Base-by-base conservation (phyloP, 73 alveolate genomes). In the Symbiodinium pilosum region DNA sequence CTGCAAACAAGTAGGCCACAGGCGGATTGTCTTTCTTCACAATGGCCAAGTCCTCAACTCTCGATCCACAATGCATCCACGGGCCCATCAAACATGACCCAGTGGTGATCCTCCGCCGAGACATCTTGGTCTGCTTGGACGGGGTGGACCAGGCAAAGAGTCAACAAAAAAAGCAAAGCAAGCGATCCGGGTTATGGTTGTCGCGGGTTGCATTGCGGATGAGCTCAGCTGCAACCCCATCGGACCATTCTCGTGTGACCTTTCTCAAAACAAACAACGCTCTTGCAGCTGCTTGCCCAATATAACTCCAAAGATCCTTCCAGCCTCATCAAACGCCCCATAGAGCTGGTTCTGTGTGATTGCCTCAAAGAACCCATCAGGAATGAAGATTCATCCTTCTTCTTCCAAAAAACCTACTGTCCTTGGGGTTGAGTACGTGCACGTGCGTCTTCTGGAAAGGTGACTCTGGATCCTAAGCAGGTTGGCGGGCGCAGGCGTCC, bases 81-180 rank as follows among this genome's bases (percentile, higher is more conserved):
- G 26, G 99, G 99, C 41, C 99, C 99, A 99, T 99, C 99, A 92
- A 99, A 99, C 51, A 99, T 99, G 40, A 99, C 99, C 99, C 99
- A 99, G 88, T 99, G 98, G 28, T 91, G 97, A 77, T 91, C 97
- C 97, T 91, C 38, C 26, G n/a, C 51, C 59, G 14, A 75, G 26
- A 4, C 5, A 16, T n/a, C 51, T n/a, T n/a, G n/a, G n/a, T n/a
- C n/a, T n/a, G n/a, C n/a, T n/a, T n/a, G n/a, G n/a, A n/a, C 42
- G 4, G 43, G 30, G 43, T 4, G 4, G 86, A n/a, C 30, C 21
- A 24, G 7, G 41, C 83, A 68, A 34, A 14, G 41, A 24, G 21
- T 68, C 11, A 69, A 69, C 40, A 69, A 21, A n/a, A 69, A 9
- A 34, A 38, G 32, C 41, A 24, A 68, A 68, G 39, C 21, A 24